Base-by-base conservation (phyloP, 352 stramenopile genomes). In the Chrysophaeum taylorii region DNA sequence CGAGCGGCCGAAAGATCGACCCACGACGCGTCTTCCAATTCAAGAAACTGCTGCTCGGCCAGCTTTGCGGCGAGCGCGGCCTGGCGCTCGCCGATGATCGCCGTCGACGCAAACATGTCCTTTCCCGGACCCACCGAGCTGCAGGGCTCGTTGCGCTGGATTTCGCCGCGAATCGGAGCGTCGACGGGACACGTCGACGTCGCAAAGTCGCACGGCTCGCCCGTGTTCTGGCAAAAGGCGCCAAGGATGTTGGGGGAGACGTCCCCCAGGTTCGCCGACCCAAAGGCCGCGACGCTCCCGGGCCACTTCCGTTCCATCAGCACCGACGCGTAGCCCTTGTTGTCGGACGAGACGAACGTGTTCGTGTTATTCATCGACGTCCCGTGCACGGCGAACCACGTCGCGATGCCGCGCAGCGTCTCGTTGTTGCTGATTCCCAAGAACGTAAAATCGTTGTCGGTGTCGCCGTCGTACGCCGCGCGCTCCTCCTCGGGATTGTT, bases 361-460 rank as follows among this genome's bases (percentile, higher is more conserved):
- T 94, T 95, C 80, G 85, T 94, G 61, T 88, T 93, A 64, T 89
- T 90, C 88, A 96, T 93, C 74, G 83, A 93, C 31, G 90, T 96
- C 25, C 87, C 87, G 69, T 96, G 90, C 31, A 95, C 89, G 5
- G 89, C 85, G 74, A 96, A 96, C 85, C 89, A 96, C 73, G 94
- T 95, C 1, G 41, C 23, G 23, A 12, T 5, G n/a, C n/a, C n/a
- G n/a, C n/a, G n/a, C n/a, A n/a, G n/a, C n/a, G 68, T 42, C 21
- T 92, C 85, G 43, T 85, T 72, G 23, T 84, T 84, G n/a, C 91
- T 84, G 25, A 96, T 81, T 1, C 85, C 79, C 78, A 92, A 90
- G 0, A 96, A 75, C 23, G 87, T 87, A 88, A 96, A 94, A 54
- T 89, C 86, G 70, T 94, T 94, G 67, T 96, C 83, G 12, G 74